Evolutionary conservation across 2,329 filamentous ascomycete species (phyloP), one percentile per base, ranked within the genome.

Genomic region (Tolypocladium tundrense): DNA sequence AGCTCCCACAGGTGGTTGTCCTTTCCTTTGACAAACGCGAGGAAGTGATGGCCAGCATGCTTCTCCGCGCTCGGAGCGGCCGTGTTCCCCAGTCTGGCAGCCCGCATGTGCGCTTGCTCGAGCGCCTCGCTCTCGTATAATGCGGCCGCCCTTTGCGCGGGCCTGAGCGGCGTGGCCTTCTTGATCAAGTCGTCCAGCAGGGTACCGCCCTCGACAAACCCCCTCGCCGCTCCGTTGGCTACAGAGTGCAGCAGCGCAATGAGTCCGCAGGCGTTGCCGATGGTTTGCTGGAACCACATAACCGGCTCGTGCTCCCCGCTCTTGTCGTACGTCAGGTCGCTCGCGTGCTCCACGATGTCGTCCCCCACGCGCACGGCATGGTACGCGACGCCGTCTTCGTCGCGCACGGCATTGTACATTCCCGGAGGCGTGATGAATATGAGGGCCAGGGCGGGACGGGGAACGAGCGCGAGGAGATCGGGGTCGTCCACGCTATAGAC

Each of bases 251-350:
- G 71, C 6, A 94, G 76, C 0, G 85, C 90, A 66, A 91, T 91
- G 27, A 92, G 80, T 0, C 90, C 90, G 68, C 90, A 95, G 1
- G 90, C 88, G 68, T 94, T 87, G 59, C 85, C 82, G 65, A 95
- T 94, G 0, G 88, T 94, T 72, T 95, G 90, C 67, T 86, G 86
- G 75, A 91, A 94, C 90, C 90, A 95, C 21, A 90, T 75, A 1
- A 92, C 84, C 8, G 88, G 82, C 64, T 92, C 88, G 0, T 73
- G 69, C 6, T 66, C 64, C 2, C 72, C 72, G 9, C 63, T 61
- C 27, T 68, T 67, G 40, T 67, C 59, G 61, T 76, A 75, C 1
- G 69, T 69, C 37, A 69, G 41, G 11, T 66, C 62, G 6, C 68
- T 56, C 14, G 62, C 59, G 6, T 59, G 58, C 33, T 65, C 61